Evolutionary conservation across 1,139 yeast genomes (phyloP), one percentile per base, ranked within the genome.

Genomic region (Scheffersomyces stambukii): DNA sequence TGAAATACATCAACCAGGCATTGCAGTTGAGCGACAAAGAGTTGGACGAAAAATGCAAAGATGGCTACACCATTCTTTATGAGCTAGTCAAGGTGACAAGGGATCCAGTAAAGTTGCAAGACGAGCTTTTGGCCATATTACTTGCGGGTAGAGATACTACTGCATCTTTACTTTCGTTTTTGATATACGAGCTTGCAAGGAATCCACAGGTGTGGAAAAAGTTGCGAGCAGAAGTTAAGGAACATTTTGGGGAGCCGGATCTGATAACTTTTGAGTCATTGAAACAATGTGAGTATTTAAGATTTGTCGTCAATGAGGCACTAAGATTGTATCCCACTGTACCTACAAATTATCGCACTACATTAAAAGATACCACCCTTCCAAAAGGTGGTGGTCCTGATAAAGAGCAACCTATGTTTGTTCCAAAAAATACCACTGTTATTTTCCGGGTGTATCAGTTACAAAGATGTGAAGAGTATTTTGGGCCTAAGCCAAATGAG

Each of bases 281-380:
- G 36, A 37, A 70, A 47, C 56, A 58, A 33, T 65, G 71, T 44
- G 59, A 55, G 25, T 70, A 69, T 41, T 56, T 71, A 36, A 57
- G 59, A 54, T 66, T 19, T 27, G 64, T 69, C 24, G 45, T 75
- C 26, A 70, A 69, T 43, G 81, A 75, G 47, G 54, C 60, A 2
- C 59, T 75, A 36, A 57, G 81, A 36, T 43, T 73, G 41, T 70
- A 70, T 41, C 81, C 81, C 6, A 57, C 70, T 6, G 79, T 75
- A 11, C 79, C 80, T 9, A 42, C 54, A 25, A 73, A 74, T 41
- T 59, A 58, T 41, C 60, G 79, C 31, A 49, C 54, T 17, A 67
- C 75, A 13, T 46, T 50, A 6, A 53, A 43, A 23, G 60, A 66
- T 40, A 69, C 75, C 4, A 52, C 61, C 4, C 50, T 70, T 23